Percentiles rank a stretch among this genome's conserved stretches.
These are phyloP conservation scores for Candida coleopterorum DNA, from an alignment of 805 yeast species.

Conservation along the genomic window DNA sequence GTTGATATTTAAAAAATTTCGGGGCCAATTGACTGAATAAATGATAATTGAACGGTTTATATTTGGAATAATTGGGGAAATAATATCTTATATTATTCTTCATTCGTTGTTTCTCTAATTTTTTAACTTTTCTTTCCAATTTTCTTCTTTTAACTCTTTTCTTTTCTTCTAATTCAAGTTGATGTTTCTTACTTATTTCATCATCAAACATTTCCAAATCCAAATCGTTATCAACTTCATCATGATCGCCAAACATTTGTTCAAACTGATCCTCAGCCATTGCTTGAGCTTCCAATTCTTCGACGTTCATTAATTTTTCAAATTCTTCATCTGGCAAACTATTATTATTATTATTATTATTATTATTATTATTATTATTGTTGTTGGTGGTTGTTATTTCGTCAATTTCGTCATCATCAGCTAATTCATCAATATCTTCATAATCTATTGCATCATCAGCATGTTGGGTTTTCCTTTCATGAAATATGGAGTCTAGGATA, in stretches of 20 bases:
- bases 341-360: not conserved
- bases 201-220: conserved; percentile 20
- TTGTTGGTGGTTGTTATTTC: no score
- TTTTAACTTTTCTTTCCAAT: conserved; percentile 22
- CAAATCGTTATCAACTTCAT: conserved; percentile 15
- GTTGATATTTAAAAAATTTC: conserved; percentile 45
- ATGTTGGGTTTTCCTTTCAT: conserved; percentile 48
- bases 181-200: conserved; percentile 14
- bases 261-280: conserved; percentile 39
- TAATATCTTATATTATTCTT: conserved; percentile 38
- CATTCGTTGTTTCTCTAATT: conserved; percentile 24
- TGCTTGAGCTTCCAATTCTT: conserved; percentile 20
- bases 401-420: conserved; percentile 59
- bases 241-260: conserved; percentile 28
- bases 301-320: conserved; percentile 14
- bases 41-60: conserved; percentile 59
- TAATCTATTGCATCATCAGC: conserved; percentile 92
- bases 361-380: no score
- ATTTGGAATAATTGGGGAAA: conserved; percentile 59
- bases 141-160: conserved; percentile 24
- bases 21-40: conserved; percentile 62
- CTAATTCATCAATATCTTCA: conserved; percentile 91
- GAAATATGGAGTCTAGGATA: conserved; percentile 35
- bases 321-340: conserved; percentile 19
- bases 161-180: conserved; percentile 16